Evolutionary conservation across 495 filamentous ascomycete genomes (phyloP), one percentile per base, ranked within the genome.

Genomic region (Daldinia caldariorum): DNA sequence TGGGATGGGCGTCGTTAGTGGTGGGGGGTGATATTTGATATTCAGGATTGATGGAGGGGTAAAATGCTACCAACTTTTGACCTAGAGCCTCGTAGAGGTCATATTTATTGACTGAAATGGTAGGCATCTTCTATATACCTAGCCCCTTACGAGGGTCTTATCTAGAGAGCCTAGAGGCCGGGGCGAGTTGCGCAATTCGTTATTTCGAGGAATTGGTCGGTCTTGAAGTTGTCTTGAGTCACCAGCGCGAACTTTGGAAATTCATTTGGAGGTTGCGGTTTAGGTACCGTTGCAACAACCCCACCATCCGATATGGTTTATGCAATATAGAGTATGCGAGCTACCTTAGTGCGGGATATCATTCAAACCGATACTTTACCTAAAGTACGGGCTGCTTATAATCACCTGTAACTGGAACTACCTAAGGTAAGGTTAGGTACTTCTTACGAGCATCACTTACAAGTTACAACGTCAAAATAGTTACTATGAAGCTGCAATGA

Each of bases 21-120:
- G 26, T 1, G 26, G n/a, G 51, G 58, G 59, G 53, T 72, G 29
- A 61, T 34, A 34, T 34, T 34, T 10, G 3, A 26, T 18, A 37
- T 60, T 53, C 45, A 57, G 58, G 34, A n/a, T 38, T 66, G 22
- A 18, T 41, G 51, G 54, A 58, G 38, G 61, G 53, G 54, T 51
- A 61, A 74, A 58, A 37, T 74, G 71, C 67, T 72, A 77, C 90
- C 78, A 85, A 97, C 89, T 95, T 88, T 79, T 90, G 89, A 72
- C 93, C 94, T 61, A 99, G 85, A 74, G 90, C 93, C 83, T 96
- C 89, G 86, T 91, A 98, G 74, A 99, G 92, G 66, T 89, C 92
- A 69, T 92, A 93, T 83, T 98, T 99, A 83, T 97, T 91, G 66
- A 97, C 93, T 74, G 89, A 85, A 68, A 99, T 96, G 76, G 95